Evolutionary conservation across 169 alveolate genomes (phyloP).

Genomic region (Eimeria necatrix): DNA sequence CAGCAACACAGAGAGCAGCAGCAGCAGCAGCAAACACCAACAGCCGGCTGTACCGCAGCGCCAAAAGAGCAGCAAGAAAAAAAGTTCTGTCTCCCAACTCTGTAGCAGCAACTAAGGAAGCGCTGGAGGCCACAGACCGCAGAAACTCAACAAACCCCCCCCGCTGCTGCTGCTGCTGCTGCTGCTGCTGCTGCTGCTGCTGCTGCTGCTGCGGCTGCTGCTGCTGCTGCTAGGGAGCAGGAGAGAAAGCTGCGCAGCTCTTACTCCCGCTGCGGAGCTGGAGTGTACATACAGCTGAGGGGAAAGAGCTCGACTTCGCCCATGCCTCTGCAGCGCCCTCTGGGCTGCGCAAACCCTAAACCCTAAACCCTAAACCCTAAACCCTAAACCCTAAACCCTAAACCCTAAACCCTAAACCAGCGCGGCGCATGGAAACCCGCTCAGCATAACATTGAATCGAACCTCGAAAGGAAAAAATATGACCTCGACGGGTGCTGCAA

Average conservation of each 20-base stretch:
- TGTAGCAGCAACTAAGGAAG: conserved; percentile 72
- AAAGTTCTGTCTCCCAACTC: conserved; percentile 91
- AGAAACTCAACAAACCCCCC: not conserved
- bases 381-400: conserved; percentile 4
- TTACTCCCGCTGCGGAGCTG: not conserved
- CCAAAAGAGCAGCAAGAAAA: conserved; percentile 80
- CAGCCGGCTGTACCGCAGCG: not conserved
- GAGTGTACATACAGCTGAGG: too few relatives aligned
- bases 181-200: conserved; percentile 53
- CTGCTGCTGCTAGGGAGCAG: conserved; percentile 7
- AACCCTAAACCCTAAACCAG: not conserved
- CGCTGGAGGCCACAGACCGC: conserved; percentile 12
- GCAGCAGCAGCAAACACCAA: conserved; percentile 54
- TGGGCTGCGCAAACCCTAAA: not conserved
- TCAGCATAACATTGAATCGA: too few relatives aligned
- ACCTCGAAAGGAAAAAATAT: too few relatives aligned
- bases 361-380: conserved; percentile 4
- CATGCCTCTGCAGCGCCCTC: too few relatives aligned
- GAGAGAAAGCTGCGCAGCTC: too few relatives aligned
- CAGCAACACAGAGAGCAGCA: conserved; percentile 23
- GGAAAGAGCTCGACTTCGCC: too few relatives aligned
- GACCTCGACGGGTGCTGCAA: too few relatives aligned
- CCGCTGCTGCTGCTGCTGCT: not conserved
- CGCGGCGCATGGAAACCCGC: too few relatives aligned
- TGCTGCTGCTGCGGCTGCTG: conserved; percentile 41